Evolutionary conservation across 2,329 filamentous ascomycete genomes (phyloP).

Genomic region (Colletotrichum liriopes): DNA sequence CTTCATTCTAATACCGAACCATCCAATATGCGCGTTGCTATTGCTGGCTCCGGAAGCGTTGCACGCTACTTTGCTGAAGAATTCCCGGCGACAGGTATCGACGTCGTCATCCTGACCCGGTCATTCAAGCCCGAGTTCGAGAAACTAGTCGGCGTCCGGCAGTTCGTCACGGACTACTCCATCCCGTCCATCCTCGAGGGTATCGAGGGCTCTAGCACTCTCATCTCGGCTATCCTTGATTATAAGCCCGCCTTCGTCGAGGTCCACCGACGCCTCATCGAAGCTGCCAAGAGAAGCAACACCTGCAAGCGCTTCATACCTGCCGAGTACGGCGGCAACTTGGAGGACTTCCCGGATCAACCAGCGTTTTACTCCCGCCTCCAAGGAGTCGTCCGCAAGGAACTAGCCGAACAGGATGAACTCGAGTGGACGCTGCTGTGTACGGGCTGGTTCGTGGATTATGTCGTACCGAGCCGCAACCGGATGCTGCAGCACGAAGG

Average conservation of each 20-base stretch:
- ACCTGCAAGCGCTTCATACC: constrained; percentile 44
- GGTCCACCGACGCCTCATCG: constrained; percentile 41
- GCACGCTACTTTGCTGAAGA: constrained; percentile 43
- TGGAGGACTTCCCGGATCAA: constrained; percentile 42
- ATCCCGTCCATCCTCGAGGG: constrained; percentile 21
- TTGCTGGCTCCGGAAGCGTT: constrained; percentile 43
- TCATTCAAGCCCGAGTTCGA: constrained; percentile 35
- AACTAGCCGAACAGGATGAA: constrained; percentile 33
- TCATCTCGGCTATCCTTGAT: constrained; percentile 43
- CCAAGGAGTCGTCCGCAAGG: constrained; percentile 23
- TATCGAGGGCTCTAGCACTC: constrained; percentile 27
- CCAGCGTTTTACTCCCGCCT: constrained; percentile 39
- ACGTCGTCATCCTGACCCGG: constrained; percentile 39
- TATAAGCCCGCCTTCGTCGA: constrained; percentile 33
- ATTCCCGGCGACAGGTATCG: constrained; percentile 27
- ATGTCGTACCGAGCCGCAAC: constrained; percentile 35
- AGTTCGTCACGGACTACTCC: constrained; percentile 26
- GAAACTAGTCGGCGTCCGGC: constrained; percentile 11
- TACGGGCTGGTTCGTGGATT: constrained; percentile 42
- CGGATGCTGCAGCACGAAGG: constrained; percentile 35
- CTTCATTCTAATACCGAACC: not conserved
- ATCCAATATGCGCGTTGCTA: constrained; percentile 33
- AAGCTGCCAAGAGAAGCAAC: constrained; percentile 37
- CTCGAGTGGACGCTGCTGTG: constrained; percentile 43
- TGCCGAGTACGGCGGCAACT: constrained; percentile 41